Evolutionary conservation across 441 rosid genomes (phyloP).

Genomic region (Pelargonium fulgidum): DNA sequence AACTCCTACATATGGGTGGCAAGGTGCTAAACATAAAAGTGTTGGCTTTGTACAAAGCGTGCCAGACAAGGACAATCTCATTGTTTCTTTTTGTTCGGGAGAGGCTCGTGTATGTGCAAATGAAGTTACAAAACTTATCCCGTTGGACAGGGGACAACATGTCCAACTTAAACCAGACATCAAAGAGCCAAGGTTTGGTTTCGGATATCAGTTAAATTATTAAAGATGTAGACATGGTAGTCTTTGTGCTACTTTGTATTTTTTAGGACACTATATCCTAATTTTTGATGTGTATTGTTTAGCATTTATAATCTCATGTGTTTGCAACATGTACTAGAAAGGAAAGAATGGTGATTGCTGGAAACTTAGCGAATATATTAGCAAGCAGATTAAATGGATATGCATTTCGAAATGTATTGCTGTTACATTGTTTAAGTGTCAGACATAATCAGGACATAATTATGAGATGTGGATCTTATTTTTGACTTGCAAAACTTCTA

Average conservation of each 20-base stretch:
- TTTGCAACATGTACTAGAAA: slow-evolving; percentile 1
- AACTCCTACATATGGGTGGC: slow-evolving; percentile 84
- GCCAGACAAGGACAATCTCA: slow-evolving; percentile 64
- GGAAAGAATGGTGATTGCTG: neutral
- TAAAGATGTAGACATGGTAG: neutral
- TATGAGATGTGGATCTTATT: neutral
- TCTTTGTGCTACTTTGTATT: neutral
- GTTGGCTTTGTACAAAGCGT: slow-evolving; percentile 97
- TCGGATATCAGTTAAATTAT: slow-evolving; percentile 16
- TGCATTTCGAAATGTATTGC: neutral
- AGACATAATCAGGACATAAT: neutral
- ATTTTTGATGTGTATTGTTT: neutral
- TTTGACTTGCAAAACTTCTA: neutral
- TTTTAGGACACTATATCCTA: neutral
- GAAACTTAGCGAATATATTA: neutral
- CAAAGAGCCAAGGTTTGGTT: slow-evolving; percentile 81
- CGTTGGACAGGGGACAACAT: slow-evolving; percentile 94
- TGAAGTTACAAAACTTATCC: slow-evolving; percentile 88
- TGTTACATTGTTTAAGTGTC: neutral
- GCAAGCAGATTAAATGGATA: neutral
- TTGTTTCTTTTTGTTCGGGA: slow-evolving; percentile 90
- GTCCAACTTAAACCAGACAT: slow-evolving; percentile 76
- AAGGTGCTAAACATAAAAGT: slow-evolving; percentile 85
- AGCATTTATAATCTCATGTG: neutral
- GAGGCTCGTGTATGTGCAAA: slow-evolving; percentile 72